These are phyloP conservation scores for Mucor plumbeus DNA, from an alignment of 371 early-diverging fungal genomes.

Conservation along the genomic window DNA sequence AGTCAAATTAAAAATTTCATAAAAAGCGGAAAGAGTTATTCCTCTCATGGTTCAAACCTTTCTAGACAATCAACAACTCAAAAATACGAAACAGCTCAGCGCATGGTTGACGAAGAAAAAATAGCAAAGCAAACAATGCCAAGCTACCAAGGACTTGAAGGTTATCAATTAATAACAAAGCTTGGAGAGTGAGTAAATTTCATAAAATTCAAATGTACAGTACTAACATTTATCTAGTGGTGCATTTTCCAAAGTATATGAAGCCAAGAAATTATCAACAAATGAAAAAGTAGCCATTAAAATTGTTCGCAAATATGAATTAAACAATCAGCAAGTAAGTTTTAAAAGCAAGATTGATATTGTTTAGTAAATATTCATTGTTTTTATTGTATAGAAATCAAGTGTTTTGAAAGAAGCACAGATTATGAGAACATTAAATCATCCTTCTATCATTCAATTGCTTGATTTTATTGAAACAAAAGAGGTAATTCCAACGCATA, in stretches of 20 bases:
- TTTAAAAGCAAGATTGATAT: not conserved
- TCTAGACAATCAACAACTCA: slow-evolving; percentile 20
- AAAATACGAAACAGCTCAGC: slow-evolving; percentile 32
- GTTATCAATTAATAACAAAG: slow-evolving; percentile 58
- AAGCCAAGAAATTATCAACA: slow-evolving; percentile 61
- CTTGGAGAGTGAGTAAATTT: slow-evolving; percentile 67
- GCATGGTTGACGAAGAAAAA: slow-evolving; percentile 42
- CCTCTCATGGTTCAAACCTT: slow-evolving; percentile 3
- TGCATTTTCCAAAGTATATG: slow-evolving; percentile 85
- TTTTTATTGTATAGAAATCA: slow-evolving; percentile 55
- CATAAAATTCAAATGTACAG: not conserved
- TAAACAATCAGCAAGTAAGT: slow-evolving; percentile 62
- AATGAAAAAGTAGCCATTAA: slow-evolving; percentile 84
- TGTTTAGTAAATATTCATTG: not conserved
- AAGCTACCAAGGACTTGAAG: slow-evolving; percentile 58
- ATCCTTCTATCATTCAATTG: slow-evolving; percentile 81
- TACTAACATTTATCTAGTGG: slow-evolving; percentile 57
- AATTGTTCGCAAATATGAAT: slow-evolving; percentile 69
- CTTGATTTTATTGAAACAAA: slow-evolving; percentile 68
- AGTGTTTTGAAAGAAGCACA: slow-evolving; percentile 87
- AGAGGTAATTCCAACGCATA: slow-evolving; percentile 49
- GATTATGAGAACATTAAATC: slow-evolving; percentile 82
- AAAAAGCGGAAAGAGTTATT: slow-evolving; percentile 28
- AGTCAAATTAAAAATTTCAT: slow-evolving; percentile 57
- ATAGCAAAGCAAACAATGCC: slow-evolving; percentile 46